Base-by-base conservation (phyloP, 352 stramenopile species). In the Blastocystis sp. region DNA sequence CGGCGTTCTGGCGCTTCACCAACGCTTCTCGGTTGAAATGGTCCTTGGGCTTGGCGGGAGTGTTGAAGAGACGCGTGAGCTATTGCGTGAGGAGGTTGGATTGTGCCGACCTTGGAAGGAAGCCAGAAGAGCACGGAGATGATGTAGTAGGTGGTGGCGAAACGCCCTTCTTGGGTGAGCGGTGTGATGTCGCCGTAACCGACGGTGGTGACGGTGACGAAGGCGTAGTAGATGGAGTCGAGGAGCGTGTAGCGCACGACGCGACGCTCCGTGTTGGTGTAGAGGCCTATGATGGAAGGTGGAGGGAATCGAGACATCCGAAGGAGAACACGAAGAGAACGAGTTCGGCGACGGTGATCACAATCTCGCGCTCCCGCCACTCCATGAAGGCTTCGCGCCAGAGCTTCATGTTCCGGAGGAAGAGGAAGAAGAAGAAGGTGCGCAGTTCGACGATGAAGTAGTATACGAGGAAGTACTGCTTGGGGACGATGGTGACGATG, bases 391-490 rank as follows among this genome's bases (percentile, higher is more conserved):
- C 74, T 19, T 85, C 60, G 0, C 39, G 33, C 74, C 74, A 85
- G n/a, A 85, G 74, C 29, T 85, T 85, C 74, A 85, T 85, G 16
- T 62, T 61, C 29, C 74, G 74, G 13, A 85, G 74, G 33, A 67
- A 63, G 13, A 85, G 61, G 74, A 85, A 85, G 74, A 85, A 85
- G 74, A 67, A 85, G 74, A 85, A 85, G 31, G 74, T 85, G 37
- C 74, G 74, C 33, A 85, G 74, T 69, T 85, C 74, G 37, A 66
- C 50, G 24, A 85, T 51, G 35, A 85, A 85, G 45, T 60, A 85
- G 37, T 85, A 85, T 35, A 69, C 19, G 10, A 85, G 29, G 60
- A 67, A 85, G 24, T 41, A 85, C 10, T 41, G 50, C 31, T 50
- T 66, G 3, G 74, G 50, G 24, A 85, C 10, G 24, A 85, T 69